Base-by-base conservation (phyloP, 1,284 basidiomycete species). In the Flammula alnicola region DNA sequence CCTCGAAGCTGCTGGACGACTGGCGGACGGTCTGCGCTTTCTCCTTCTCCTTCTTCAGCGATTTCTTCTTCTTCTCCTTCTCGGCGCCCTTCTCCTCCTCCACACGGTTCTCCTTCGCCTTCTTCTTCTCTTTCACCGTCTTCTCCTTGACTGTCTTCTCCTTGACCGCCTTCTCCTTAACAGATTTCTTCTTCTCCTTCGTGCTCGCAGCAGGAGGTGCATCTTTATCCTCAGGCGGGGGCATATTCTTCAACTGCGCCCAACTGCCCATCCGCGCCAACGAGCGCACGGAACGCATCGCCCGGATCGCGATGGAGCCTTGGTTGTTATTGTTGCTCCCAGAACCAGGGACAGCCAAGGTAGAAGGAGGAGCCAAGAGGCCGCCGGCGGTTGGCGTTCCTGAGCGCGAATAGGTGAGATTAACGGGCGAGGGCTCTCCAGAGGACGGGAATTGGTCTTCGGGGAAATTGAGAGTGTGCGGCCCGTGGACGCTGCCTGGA, bases 231-330 rank as follows among this genome's bases (percentile, higher is more conserved):
- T 54, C 49, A 20, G 62, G 60, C 1, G 62, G 61, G 14, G 74
- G 57, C 65, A 70, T 50, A 19, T 69, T 71, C 63, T 71, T 77
- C 40, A 81, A 68, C 58, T 84, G 83, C 8, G 79, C 79, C 86
- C 87, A 88, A 59, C 83, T 84, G 1, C 83, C 79, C 44, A 91
- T 81, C 35, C 81, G 71, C 3, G 89, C 87, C 43, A 91, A 69
- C 2, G 83, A 86, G 26, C 83, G 74, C 58, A 91, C 81, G 14
- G 83, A 85, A 33, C 83, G 76, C 72, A 91, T 91, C 2, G 89
- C 88, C 11, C 88, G 80, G 10, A 91, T 49, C 1, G 88, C 89
- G 44, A 91, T 86, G 0, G 86, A 89, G 26, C 78, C 80, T 30
- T 72, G 72, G n/a, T 53, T 48, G 33, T 47, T 5, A 22, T 5